phyloP scores from a whole-genome alignment of 495 filamentous ascomycete species.

The Penicillium dipodomyicola region DNA sequence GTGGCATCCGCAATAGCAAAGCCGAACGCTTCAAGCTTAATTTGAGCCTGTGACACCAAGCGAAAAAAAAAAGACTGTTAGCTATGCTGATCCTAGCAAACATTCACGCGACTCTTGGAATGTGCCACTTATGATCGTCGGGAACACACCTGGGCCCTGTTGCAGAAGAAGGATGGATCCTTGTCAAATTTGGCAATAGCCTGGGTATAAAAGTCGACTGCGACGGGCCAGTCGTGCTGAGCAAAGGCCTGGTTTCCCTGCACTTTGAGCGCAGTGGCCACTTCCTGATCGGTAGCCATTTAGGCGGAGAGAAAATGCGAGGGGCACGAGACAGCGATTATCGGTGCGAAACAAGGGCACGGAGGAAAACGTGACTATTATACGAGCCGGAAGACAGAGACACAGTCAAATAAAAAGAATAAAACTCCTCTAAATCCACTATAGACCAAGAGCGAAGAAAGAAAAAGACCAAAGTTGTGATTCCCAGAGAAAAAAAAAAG shows the following conservation, averaged over 20 bases:
- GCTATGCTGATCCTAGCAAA: slow-evolving; percentile 3
- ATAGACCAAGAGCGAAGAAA: slow-evolving; percentile 10
- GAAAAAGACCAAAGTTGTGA: slow-evolving; percentile 1
- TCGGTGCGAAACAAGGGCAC: slow-evolving; percentile 16
- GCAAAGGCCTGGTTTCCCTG: slow-evolving; percentile 93
- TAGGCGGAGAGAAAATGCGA: slow-evolving; percentile 21
- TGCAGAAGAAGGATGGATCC: slow-evolving; percentile 87
- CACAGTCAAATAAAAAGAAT: slow-evolving; percentile 1
- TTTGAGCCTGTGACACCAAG: slow-evolving; percentile 63
- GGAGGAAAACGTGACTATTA: neutral
- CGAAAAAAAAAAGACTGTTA: neutral
- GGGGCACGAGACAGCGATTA: slow-evolving; percentile 38
- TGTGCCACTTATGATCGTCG: slow-evolving; percentile 9
- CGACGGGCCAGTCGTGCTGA: slow-evolving; percentile 79
- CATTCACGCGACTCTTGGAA: neutral
- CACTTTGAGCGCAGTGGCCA: slow-evolving; percentile 80
- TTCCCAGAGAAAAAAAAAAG: neutral
- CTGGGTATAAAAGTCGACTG: slow-evolving; percentile 82
- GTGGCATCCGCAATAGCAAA: slow-evolving; percentile 89
- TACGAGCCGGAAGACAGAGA: slow-evolving; percentile 8
- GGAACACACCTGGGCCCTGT: slow-evolving; percentile 79
- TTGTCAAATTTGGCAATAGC: slow-evolving; percentile 84
- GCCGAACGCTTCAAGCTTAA: slow-evolving; percentile 93
- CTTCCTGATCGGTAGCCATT: slow-evolving; percentile 58
- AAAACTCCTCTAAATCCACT: slow-evolving; percentile 21